Conservation (phyloP, 352 stramenopile species). For the Globisporangium orthogonon region DNA sequence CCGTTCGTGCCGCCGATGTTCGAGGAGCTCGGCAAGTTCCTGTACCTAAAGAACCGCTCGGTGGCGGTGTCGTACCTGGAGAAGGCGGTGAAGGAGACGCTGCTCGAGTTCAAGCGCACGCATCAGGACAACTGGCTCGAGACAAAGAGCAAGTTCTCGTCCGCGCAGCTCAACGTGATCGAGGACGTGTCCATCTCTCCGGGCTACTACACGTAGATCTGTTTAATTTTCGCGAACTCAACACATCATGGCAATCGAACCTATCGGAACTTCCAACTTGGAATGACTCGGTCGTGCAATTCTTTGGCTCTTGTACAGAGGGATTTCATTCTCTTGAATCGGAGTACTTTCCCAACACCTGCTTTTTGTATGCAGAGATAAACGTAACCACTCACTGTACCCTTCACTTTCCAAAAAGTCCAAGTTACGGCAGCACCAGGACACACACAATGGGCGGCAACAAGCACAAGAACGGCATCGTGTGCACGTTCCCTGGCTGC, state of each 20-base stretch:
- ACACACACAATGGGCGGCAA: constrained; percentile 54
- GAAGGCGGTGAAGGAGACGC: constrained; percentile 69
- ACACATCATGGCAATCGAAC: too few relatives aligned
- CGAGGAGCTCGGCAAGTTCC: constrained; percentile 60
- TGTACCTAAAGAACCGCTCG: constrained; percentile 61
- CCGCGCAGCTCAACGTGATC: constrained; percentile 59
- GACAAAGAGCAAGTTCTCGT: constrained; percentile 55
- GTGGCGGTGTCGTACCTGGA: constrained; percentile 57
- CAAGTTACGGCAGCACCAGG: too few relatives aligned
- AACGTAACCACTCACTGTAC: too few relatives aligned
- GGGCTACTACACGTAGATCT: constrained; percentile 53
- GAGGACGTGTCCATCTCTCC: constrained; percentile 75
- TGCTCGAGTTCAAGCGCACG: constrained; percentile 80
- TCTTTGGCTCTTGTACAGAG: too few relatives aligned
- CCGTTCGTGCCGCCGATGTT: constrained; percentile 60
- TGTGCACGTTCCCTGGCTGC: constrained; percentile 75
- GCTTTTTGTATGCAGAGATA: too few relatives aligned
- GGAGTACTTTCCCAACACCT: too few relatives aligned
- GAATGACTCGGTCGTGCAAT: too few relatives aligned
- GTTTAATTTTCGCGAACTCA: background rate
- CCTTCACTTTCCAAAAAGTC: too few relatives aligned
- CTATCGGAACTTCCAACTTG: too few relatives aligned
- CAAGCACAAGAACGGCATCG: constrained; percentile 88
- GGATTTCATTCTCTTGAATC: too few relatives aligned
- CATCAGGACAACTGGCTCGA: constrained; percentile 83